Evolutionary conservation across 2,329 filamentous ascomycete species (phyloP).

Genomic region (Apiospora saccharicola): DNA sequence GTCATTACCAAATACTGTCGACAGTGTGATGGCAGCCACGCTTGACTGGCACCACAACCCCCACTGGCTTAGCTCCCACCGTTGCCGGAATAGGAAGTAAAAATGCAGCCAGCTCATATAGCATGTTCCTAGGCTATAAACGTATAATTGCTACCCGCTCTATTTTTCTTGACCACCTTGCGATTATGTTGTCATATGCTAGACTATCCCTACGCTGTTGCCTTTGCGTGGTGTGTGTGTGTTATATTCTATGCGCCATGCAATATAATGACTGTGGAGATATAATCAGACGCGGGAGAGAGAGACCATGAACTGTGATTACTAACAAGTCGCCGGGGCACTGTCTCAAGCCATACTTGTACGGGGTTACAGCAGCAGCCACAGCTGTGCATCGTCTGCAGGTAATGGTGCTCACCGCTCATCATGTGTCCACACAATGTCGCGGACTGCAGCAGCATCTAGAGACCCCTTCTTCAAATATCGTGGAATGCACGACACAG

Average conservation of each 20-base stretch:
- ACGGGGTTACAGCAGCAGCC: conserved; percentile 13
- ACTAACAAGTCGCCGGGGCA: background rate
- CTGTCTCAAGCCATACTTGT: conserved; percentile 1
- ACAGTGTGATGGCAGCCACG: background rate
- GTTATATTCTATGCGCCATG: background rate
- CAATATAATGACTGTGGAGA: conserved; percentile 8
- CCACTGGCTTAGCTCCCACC: conserved; percentile 16
- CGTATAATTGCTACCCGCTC: background rate
- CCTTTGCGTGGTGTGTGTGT: background rate
- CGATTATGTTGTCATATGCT: background rate
- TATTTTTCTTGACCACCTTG: background rate
- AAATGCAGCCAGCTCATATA: background rate
- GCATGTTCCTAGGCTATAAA: background rate
- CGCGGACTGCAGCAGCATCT: conserved; percentile 14
- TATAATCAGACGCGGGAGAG: background rate
- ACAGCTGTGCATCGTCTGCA: conserved; percentile 12
- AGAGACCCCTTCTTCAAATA: conserved; percentile 10
- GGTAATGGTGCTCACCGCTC: conserved; percentile 13
- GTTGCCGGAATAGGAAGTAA: conserved; percentile 8
- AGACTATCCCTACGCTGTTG: background rate
- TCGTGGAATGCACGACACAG: conserved; percentile 14
- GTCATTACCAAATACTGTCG: background rate
- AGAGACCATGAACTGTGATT: background rate
- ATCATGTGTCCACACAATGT: conserved; percentile 15
- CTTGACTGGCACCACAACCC: background rate